A percentile compares a stretch with the other conserved stretches of the same genome.
These are phyloP conservation scores for Emergomyces africanus DNA, from an alignment of 2,329 filamentous ascomycete species.

Conservation along the genomic window DNA sequence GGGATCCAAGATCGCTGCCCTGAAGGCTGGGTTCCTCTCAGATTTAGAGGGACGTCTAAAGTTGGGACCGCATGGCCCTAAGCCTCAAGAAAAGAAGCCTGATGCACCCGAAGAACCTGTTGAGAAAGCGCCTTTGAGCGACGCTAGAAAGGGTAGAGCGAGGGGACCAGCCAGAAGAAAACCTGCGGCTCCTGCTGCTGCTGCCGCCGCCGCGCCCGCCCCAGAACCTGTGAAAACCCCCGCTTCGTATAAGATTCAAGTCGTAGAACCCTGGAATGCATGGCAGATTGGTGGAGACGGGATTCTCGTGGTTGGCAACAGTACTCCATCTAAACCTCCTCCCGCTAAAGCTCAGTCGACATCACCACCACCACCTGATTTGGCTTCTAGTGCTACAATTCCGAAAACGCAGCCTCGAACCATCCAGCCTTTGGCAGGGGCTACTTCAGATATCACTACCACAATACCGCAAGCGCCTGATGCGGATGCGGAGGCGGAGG, in stretches of 20 bases:
- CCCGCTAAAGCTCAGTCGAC: not conserved
- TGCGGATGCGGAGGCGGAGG: not conserved
- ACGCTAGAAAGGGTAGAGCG: conserved; percentile 83
- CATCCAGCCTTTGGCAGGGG: not conserved
- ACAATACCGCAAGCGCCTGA: not conserved
- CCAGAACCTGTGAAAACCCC: conserved; percentile 5
- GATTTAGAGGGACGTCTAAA: conserved; percentile 84
- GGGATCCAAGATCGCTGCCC: conserved; percentile 75
- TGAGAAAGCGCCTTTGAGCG: conserved; percentile 67
- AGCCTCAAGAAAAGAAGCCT: conserved; percentile 57
- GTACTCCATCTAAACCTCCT: not conserved
- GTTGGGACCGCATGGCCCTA: conserved; percentile 63
- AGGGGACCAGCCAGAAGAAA: conserved; percentile 72
- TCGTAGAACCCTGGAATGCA: conserved; percentile 29
- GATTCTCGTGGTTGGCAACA: conserved; percentile 20
- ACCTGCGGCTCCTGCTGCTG: conserved; percentile 46
- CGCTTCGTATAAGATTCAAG: conserved; percentile 24
- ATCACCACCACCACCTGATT: not conserved
- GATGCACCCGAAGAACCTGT: conserved; percentile 44
- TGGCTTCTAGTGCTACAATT: not conserved
- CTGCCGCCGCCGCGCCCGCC: conserved; percentile 32
- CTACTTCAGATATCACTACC: not conserved
- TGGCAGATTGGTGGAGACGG: conserved; percentile 26
- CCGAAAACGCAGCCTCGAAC: not conserved
- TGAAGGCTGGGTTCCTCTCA: conserved; percentile 85